A percentile compares a stretch with the other conserved stretches of the same genome.
These are phyloP conservation scores for Zoysia japonica DNA, from an alignment of 176 grass and related monocot species.

Conservation along the genomic window DNA sequence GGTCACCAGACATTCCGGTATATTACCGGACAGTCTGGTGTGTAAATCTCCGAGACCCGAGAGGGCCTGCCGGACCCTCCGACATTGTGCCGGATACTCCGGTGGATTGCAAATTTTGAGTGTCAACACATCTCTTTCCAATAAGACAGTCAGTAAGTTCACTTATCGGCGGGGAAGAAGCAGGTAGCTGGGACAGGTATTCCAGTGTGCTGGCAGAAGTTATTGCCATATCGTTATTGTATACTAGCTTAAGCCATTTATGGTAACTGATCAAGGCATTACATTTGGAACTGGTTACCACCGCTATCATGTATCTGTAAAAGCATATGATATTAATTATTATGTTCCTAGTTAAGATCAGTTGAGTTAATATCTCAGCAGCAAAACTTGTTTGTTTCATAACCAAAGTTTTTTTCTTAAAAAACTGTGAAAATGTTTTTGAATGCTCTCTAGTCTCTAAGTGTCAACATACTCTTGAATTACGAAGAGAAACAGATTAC, in stretches of 20 bases:
- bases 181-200: not conserved
- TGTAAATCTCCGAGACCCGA: too few species aligned
- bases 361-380: not conserved
- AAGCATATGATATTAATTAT: not conserved
- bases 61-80: too few species aligned
- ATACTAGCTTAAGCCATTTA: not conserved
- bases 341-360: not conserved
- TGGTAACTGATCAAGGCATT: not conserved
- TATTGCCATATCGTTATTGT: not conserved
- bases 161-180: not conserved
- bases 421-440: not conserved
- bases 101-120: too few species aligned
- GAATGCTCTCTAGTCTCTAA: conserved; percentile 4
- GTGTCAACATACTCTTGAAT: not conserved
- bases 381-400: conserved; percentile 5
- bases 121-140: not conserved
- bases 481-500: conserved; percentile 19
- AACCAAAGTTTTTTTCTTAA: not conserved
- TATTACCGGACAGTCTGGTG: too few species aligned
- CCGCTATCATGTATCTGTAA: not conserved
- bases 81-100: too few species aligned
- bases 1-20: too few species aligned
- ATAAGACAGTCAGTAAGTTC: not conserved
- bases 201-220: not conserved
- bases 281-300: not conserved